These are phyloP conservation scores for Entomortierella chlamydospora DNA, from an alignment of 192 early-diverging fungal genomes.

Conservation along the genomic window DNA sequence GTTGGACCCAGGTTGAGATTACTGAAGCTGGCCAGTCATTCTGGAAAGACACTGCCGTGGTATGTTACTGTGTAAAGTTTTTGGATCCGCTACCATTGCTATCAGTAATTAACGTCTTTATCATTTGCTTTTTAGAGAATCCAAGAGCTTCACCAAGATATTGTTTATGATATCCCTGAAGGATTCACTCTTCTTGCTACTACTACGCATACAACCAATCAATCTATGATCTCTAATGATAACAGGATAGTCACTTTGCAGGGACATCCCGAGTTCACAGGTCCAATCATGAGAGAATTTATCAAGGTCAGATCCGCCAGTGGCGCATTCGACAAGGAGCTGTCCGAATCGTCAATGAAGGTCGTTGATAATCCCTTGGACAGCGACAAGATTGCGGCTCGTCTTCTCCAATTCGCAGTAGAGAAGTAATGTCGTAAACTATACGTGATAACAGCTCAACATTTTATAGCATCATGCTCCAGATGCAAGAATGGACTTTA, in stretches of 20 bases:
- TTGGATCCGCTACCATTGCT: neutral
- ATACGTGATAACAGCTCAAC: neutral
- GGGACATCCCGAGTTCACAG: slow-evolving; percentile 78
- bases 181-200: slow-evolving; percentile 68
- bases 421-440: no score
- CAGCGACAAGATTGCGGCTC: slow-evolving; percentile 27
- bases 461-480: neutral
- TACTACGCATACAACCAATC: slow-evolving; percentile 67
- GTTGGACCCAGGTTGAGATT: slow-evolving; percentile 49
- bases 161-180: slow-evolving; percentile 70
- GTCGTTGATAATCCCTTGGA: slow-evolving; percentile 33
- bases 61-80: neutral
- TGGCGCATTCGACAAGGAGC: slow-evolving; percentile 48
- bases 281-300: slow-evolving; percentile 55
- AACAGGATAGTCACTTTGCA: slow-evolving; percentile 71
- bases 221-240: slow-evolving; percentile 70
- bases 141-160: slow-evolving; percentile 77
- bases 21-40: slow-evolving; percentile 54
- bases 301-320: slow-evolving; percentile 38
- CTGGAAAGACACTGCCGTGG: slow-evolving; percentile 27
- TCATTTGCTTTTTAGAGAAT: slow-evolving; percentile 49
- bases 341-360: slow-evolving; percentile 27
- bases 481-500: neutral
- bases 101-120: no score
- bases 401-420: slow-evolving; percentile 12